A percentile compares a stretch with the other conserved stretches of the same genome.
Evolutionary conservation across 164 flowering plant genomes (phyloP).

Genomic region (Magnolia kwangsiensis): DNA sequence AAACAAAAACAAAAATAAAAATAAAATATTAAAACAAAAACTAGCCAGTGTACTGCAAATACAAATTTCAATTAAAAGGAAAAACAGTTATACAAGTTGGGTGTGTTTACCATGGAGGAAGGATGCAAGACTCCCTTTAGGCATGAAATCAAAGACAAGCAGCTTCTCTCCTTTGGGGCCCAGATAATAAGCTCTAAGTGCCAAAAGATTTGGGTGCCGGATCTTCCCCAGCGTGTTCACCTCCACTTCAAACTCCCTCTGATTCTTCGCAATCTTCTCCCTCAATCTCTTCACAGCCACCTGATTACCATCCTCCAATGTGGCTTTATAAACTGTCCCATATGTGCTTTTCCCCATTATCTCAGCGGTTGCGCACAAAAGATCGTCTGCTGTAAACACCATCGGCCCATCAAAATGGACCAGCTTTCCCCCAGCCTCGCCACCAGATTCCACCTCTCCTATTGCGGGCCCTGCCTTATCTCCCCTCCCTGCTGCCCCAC

Average conservation of each 20-base stretch:
- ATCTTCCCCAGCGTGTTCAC: conserved; percentile 74
- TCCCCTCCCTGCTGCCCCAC: conserved; percentile 19
- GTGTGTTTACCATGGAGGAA: conserved; percentile 83
- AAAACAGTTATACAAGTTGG: neutral
- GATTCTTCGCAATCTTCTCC: conserved; percentile 84
- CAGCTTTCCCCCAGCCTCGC: conserved; percentile 81
- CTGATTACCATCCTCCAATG: conserved; percentile 78
- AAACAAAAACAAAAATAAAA: neutral
- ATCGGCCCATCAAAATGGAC: conserved; percentile 94
- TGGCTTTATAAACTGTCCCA: conserved; percentile 94
- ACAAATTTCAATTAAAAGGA: neutral
- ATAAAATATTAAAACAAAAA: neutral
- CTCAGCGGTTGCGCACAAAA: conserved; percentile 94
- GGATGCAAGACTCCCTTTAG: conserved; percentile 86
- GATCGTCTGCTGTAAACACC: conserved; percentile 87
- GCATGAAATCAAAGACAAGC: conserved; percentile 89
- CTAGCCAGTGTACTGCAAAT: neutral
- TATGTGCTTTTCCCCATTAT: conserved; percentile 93
- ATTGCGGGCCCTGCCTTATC: conserved; percentile 35
- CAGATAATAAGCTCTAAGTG: conserved; percentile 86
- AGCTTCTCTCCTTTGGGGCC: conserved; percentile 99
- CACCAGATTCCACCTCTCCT: conserved; percentile 52
- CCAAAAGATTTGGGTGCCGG: conserved; percentile 70
- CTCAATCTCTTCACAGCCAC: conserved; percentile 94
- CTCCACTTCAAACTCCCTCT: conserved; percentile 80